Percentiles rank a stretch among this genome's conserved stretches.
Conservation (phyloP, 768 basidiomycete species). For the Exsudoporus frostii region DNA sequence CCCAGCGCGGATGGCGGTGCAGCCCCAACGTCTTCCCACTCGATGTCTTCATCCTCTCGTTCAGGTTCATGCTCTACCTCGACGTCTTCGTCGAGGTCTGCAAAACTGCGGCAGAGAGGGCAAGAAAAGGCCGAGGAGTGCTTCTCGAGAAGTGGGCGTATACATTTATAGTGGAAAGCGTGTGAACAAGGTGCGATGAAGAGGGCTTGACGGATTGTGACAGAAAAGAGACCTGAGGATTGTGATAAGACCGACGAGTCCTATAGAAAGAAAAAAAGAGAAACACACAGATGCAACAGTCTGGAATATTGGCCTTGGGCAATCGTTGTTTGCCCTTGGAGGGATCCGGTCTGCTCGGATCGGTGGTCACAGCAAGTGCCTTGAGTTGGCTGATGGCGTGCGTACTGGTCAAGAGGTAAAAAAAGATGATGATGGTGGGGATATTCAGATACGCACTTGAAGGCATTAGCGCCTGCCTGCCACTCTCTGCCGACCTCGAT, state of each 20-base stretch:
- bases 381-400: constrained; percentile 80
- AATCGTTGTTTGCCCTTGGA: constrained; percentile 25
- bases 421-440: neutral
- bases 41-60: constrained; percentile 28
- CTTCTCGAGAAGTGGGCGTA: constrained; percentile 82
- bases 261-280: neutral
- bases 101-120: constrained; percentile 92
- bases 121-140: constrained; percentile 94
- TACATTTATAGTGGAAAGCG: constrained; percentile 96
- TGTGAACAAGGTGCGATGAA: constrained; percentile 99
- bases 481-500: constrained; percentile 89
- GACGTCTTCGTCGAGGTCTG: constrained; percentile 93
- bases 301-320: constrained; percentile 53
- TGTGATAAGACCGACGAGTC: neutral
- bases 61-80: constrained; percentile 55
- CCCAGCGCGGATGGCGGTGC: neutral
- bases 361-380: constrained; percentile 50
- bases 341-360: constrained; percentile 13
- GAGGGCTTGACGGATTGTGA: constrained; percentile 91
- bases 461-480: constrained; percentile 85
- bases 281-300: constrained; percentile 89
- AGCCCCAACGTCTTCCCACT: constrained; percentile 18
- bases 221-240: constrained; percentile 64
- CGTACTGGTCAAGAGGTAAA: constrained; percentile 41
- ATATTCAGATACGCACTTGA: constrained; percentile 56